Conservation (phyloP, 164 flowering plant genomes). For the Chloranthus sessilifolius region DNA sequence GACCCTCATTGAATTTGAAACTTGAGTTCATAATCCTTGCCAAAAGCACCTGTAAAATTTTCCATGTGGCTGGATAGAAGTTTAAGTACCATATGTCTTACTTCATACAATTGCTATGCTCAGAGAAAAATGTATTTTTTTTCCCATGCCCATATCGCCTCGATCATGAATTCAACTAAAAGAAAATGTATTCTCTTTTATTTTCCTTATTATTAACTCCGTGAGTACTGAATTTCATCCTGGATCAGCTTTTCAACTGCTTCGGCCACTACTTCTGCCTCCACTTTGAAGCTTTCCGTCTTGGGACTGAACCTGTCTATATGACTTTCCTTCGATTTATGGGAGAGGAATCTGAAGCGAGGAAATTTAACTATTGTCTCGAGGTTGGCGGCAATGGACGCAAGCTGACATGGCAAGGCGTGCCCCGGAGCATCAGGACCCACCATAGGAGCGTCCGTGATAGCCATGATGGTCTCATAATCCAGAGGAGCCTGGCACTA, state of each 20-base stretch:
- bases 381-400: conserved; percentile 27
- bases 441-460: conserved; percentile 20
- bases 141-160: too few species aligned
- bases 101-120: too few species aligned
- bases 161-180: too few species aligned
- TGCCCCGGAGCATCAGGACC: conserved; percentile 24
- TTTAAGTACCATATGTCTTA: too few species aligned
- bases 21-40: too few species aligned
- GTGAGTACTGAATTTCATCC: too few species aligned
- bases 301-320: conserved; percentile 25
- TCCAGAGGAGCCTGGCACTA: conserved; percentile 24
- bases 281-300: conserved; percentile 26
- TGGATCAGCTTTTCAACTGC: conserved; percentile 28
- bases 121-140: too few species aligned
- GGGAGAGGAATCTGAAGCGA: conserved; percentile 29
- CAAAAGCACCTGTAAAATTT: too few species aligned
- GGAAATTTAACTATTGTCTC: conserved; percentile 23
- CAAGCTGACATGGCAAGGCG: conserved; percentile 26
- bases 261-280: conserved; percentile 27
- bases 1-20: too few species aligned
- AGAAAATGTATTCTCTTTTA: neutral
- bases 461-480: conserved; percentile 26
- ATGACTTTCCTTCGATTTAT: conserved; percentile 28
- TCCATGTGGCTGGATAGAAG: too few species aligned
- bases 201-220: neutral